phyloP scores from a whole-genome alignment of 257 asterid genomes.

The Fraxinus quadrangulata region DNA sequence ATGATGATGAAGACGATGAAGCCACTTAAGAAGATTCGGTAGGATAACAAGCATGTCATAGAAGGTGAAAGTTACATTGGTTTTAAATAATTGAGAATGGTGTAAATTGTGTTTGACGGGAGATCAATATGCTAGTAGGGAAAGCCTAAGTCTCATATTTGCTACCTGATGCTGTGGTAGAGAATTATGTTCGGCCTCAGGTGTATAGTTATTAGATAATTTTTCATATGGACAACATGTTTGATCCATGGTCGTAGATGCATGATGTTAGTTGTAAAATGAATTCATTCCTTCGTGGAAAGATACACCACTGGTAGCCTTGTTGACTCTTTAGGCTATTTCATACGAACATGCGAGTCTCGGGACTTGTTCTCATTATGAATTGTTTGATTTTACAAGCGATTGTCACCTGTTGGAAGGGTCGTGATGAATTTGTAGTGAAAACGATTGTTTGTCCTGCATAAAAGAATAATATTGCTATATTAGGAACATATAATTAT shows the following conservation, averaged over 20 bases:
- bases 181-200: background rate
- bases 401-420: background rate
- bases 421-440: background rate
- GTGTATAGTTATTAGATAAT: background rate
- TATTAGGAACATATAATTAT: background rate
- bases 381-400: background rate
- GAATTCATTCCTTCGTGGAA: background rate
- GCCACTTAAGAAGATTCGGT: slow-evolving; percentile 59
- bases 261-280: background rate
- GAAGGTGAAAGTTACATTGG: background rate
- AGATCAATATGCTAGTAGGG: background rate
- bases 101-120: background rate
- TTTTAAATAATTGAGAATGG: background rate
- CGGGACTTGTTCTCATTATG: background rate
- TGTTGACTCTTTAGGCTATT: no score
- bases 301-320: background rate
- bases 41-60: slow-evolving; percentile 29
- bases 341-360: background rate
- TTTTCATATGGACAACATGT: background rate
- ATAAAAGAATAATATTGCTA: no score
- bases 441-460: background rate
- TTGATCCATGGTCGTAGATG: background rate
- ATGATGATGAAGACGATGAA: slow-evolving; percentile 58
- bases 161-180: background rate
- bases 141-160: background rate